Evolutionary conservation across 306 rosid species (phyloP), one percentile per base, ranked within the genome.

Genomic region (Castanospermum australe): DNA sequence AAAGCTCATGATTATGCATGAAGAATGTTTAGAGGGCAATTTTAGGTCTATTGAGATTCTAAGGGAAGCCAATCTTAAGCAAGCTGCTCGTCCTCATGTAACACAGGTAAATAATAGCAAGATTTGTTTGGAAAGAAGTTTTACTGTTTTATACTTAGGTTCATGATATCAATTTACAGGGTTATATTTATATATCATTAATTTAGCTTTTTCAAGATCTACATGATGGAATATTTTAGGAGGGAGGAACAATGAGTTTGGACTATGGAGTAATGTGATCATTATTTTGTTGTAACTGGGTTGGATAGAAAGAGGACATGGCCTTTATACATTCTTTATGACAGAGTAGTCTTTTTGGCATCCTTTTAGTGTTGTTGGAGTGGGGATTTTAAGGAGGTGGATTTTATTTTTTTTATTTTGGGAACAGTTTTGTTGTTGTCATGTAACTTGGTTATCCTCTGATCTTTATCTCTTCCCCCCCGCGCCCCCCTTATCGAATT

Each of bases 1-100:
- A 56, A 84, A 81, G 18, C 67, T 91, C 25, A 81, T 89, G 85
- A 32, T 69, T 45, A 75, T 90, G 96, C 84, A 90, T 24, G 90
- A 89, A 67, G 96, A 89, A 44, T 92, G 91, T 83, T 55, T 90
- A 59, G 84, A 84, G 2, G 83, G 90, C 55, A 84, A 91, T 69
- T 88, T 79, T 69, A 80, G 65, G 32, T 84, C 88, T 24, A 62
- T 94, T 13, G 93, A 85, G 54, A 69, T 13, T 28, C 84, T 87
- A 25, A 86, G 88, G 85, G 87, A 84, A 80, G 67, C 89, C 39
- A 76, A 14, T 70, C 67, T 12, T 28, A 81, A 75, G 14, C 86
- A 85, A 75, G 81, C 62, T 57, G 65, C 84, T 17, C 45, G 14
- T 82, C 71, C 88, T 79, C 89, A 73, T 68, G 89, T 71, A 33